Evolutionary conservation across 2,329 filamentous ascomycete genomes (phyloP).

Genomic region (Diaporthe sp.): DNA sequence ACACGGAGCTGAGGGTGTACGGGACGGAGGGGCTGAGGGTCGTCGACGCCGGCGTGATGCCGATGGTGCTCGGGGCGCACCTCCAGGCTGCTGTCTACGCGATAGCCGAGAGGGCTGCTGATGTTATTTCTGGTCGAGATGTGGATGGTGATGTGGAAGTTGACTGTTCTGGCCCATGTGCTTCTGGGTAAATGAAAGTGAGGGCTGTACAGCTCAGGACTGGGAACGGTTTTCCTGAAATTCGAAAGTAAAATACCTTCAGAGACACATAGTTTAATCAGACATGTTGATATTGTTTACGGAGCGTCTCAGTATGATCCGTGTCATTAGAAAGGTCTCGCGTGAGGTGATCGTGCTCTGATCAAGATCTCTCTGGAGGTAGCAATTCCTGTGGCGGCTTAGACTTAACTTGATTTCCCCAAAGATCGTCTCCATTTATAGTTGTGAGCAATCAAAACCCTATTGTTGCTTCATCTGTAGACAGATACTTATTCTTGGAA

Average conservation of each 20-base stretch:
- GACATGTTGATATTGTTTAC: conserved; percentile 1
- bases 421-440: neutral
- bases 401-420: neutral
- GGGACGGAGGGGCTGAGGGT: conserved; percentile 61
- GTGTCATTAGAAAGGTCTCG: neutral
- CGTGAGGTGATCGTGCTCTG: neutral
- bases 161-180: neutral
- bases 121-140: conserved; percentile 44
- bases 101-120: conserved; percentile 61
- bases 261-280: neutral
- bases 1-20: conserved; percentile 59
- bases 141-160: neutral
- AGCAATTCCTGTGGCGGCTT: neutral
- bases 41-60: conserved; percentile 63
- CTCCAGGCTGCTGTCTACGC: conserved; percentile 67
- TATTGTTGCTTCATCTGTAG: neutral
- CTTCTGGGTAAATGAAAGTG: too few relatives aligned
- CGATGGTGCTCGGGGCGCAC: conserved; percentile 61
- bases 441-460: neutral
- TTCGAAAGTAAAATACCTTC: neutral
- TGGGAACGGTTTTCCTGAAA: neutral
- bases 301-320: neutral
- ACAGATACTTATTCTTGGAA: neutral
- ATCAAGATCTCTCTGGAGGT: neutral
- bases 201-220: conserved; percentile 9